These are phyloP conservation scores for Hypoxylon rickii DNA, from an alignment of 495 filamentous ascomycete genomes.

Conservation along the genomic window DNA sequence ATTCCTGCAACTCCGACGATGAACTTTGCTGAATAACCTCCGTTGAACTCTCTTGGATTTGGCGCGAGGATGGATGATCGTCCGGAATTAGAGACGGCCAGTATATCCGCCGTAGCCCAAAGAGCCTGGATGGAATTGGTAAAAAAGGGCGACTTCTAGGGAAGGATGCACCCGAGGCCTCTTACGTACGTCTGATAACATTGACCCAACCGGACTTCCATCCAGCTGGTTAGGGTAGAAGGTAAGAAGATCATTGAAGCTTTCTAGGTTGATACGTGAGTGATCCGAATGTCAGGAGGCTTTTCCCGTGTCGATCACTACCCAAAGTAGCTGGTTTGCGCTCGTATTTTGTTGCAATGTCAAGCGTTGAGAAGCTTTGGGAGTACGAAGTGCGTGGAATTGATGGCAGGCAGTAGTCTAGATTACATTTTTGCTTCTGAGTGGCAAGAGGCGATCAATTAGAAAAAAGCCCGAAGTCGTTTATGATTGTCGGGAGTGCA, in stretches of 20 bases:
- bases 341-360: slow-evolving; percentile 29
- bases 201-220: slow-evolving; percentile 7
- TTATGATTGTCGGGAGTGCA: slow-evolving; percentile 9
- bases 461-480: slow-evolving; percentile 21
- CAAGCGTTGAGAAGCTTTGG: slow-evolving; percentile 15
- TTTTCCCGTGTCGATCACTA: slow-evolving; percentile 16
- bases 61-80: no score
- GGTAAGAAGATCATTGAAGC: slow-evolving; percentile 1
- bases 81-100: no score
- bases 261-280: not conserved
- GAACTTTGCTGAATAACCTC: no score
- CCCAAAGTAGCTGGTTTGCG: slow-evolving; percentile 1
- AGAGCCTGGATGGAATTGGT: no score
- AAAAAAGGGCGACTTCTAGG: no score
- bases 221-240: slow-evolving; percentile 11
- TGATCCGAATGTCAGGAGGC: slow-evolving; percentile 8
- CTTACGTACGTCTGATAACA: not conserved
- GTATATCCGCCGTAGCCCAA: no score
- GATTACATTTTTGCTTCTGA: slow-evolving; percentile 10
- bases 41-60: no score
- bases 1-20: no score
- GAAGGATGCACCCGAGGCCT: no score
- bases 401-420: slow-evolving; percentile 1
- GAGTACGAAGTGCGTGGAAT: not conserved
- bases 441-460: slow-evolving; percentile 32